Evolutionary conservation across 768 basidiomycete species (phyloP), one percentile per base, ranked within the genome.

Genomic region (Kwoniella shandongensis): DNA sequence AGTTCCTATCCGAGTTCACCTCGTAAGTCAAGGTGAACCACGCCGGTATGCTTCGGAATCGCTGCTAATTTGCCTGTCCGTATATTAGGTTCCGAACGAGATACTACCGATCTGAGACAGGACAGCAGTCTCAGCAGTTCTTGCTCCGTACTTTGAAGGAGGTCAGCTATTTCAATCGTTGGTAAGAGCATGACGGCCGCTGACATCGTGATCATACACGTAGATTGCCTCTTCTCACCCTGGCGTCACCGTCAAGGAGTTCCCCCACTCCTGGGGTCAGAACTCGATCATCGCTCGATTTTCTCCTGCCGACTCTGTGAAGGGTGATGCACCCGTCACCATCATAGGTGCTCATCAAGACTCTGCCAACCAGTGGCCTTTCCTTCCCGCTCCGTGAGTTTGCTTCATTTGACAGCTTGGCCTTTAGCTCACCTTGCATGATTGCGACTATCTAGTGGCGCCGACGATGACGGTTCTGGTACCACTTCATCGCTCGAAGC

Each of bases 191-290:
- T 20, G 23, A 15, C 22, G 3, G 10, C 22, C 18, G 42, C 42
- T 47, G 45, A 30, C 27, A 47, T 32, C 44, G 17, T 15, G 25
- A 25, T 20, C 20, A 56, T 18, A 2, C 4, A 26, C n/a, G 40
- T 46, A 66, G 70, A 56, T 69, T 54, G 55, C 67, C 23, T 46
- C 61, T 12, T 30, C 26, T 27, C 53, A 69, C 62, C 51, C 63
- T 1, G 57, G 56, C 15, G 88, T 94, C 65, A 81, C 82, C 5
- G 75, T 91, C 55, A 78, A 80, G 23, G 76, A 77, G 36, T 79
- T 79, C 63, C 50, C 72, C 8, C 79, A 79, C 51, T 46, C 75
- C 10, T 72, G 89, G 91, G 86, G 86, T 10, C 92, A 96, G 80
- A 86, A 88, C 75, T 82, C 66, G 42, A 74, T 79, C 63, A 78